Evolutionary conservation across 2,329 filamentous ascomycete species (phyloP).

Genomic region (Neonectria sp.): DNA sequence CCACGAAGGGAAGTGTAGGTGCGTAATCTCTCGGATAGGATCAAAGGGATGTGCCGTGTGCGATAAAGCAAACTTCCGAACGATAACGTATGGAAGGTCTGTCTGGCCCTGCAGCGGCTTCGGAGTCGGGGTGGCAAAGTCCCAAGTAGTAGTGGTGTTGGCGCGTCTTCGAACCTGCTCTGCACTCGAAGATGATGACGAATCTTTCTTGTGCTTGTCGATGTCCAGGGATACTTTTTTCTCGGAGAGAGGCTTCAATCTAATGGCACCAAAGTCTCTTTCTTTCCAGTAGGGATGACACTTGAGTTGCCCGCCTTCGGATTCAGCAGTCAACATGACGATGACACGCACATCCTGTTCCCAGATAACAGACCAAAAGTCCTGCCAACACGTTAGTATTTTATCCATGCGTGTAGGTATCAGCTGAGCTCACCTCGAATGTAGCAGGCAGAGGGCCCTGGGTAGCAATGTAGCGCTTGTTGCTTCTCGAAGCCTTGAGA

Average conservation of each 20-base stretch:
- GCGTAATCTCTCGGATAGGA: constrained; percentile 92
- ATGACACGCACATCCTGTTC: constrained; percentile 95
- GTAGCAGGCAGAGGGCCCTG: constrained; percentile 95
- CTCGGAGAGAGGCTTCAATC: constrained; percentile 84
- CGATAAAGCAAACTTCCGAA: constrained; percentile 89
- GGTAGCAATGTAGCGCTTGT: constrained; percentile 95
- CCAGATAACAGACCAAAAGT: constrained; percentile 99
- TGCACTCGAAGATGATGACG: constrained; percentile 45
- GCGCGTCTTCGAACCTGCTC: constrained; percentile 67
- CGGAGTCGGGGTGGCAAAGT: constrained; percentile 50
- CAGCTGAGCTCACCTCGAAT: constrained; percentile 77
- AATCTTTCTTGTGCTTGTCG: constrained; percentile 63
- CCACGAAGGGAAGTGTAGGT: constrained; percentile 96
- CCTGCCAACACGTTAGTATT: constrained; percentile 66
- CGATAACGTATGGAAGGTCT: constrained; percentile 82
- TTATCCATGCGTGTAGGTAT: background rate
- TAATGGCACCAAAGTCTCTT: constrained; percentile 83
- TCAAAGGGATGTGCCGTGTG: constrained; percentile 85
- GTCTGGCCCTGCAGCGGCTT: constrained; percentile 50
- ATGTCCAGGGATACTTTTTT: constrained; percentile 86
- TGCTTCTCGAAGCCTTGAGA: constrained; percentile 82
- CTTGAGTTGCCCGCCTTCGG: constrained; percentile 93
- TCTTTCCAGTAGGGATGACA: constrained; percentile 95
- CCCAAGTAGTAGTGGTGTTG: constrained; percentile 66
- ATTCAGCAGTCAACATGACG: constrained; percentile 96